Percentiles rank a stretch among this genome's conserved stretches.
Conservation (phyloP, 2,329 filamentous ascomycete genomes). For the Intubia oerlemansii region DNA sequence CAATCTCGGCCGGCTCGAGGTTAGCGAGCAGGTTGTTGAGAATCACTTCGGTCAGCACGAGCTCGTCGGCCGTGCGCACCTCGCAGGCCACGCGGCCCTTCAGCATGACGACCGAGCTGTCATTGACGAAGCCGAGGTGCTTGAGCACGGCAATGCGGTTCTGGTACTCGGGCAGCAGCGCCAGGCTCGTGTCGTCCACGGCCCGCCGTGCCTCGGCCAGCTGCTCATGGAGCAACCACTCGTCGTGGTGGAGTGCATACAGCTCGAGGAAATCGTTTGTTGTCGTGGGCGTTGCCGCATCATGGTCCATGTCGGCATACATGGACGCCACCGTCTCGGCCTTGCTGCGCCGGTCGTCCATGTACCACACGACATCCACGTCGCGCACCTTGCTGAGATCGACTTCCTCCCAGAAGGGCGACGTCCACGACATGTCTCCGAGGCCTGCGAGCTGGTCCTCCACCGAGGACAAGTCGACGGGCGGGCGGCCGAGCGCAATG, state of each 20-base stretch:
- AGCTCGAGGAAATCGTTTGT: slow-evolving; percentile 17
- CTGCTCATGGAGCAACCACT: slow-evolving; percentile 90
- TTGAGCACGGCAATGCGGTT: slow-evolving; percentile 83
- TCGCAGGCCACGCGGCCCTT: slow-evolving; percentile 98
- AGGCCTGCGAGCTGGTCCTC: slow-evolving; percentile 45
- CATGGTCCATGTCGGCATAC: too few species aligned
- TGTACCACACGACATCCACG: slow-evolving; percentile 56
- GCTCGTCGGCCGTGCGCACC: slow-evolving; percentile 89
- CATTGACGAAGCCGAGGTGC: slow-evolving; percentile 82
- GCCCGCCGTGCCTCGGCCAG: slow-evolving; percentile 71
- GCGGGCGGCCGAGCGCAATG: slow-evolving; percentile 6
- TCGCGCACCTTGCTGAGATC: slow-evolving; percentile 69
- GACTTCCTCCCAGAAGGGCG: slow-evolving; percentile 60
- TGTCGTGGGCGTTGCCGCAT: neutral
- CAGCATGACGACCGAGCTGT: slow-evolving; percentile 67
- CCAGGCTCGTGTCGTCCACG: slow-evolving; percentile 90
- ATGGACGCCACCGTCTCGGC: slow-evolving; percentile 15
- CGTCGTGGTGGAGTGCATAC: slow-evolving; percentile 91
- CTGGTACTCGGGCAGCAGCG: slow-evolving; percentile 88
- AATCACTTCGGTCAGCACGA: slow-evolving; percentile 88
- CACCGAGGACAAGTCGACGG: slow-evolving; percentile 1
- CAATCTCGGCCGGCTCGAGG: slow-evolving; percentile 91
- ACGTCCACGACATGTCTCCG: slow-evolving; percentile 54
- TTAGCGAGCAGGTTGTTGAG: slow-evolving; percentile 91
- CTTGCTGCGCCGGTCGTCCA: slow-evolving; percentile 47